Base-by-base conservation (phyloP, 2,329 filamentous ascomycete species). In the Sphaerulina musiva region DNA sequence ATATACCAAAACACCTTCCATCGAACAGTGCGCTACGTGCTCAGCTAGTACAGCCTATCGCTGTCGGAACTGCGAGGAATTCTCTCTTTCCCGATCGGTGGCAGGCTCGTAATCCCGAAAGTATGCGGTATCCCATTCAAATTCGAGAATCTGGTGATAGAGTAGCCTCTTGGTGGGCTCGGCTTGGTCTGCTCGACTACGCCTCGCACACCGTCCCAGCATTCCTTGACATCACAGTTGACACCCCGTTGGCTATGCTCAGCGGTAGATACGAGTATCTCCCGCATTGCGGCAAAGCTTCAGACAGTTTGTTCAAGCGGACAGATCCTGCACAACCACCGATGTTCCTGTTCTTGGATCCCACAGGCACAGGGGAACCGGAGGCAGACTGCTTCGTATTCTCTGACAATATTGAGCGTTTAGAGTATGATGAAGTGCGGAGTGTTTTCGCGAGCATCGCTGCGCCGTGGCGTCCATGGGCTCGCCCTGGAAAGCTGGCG, bases 291-390 rank as follows among this genome's bases (percentile, higher is more conserved):
- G 82, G 81, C 4, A 83, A 78, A 3, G 76, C 82, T 0, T 74
- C 69, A 20, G 72, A 74, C 12, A 76, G 76, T 50, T 65, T 85
- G 20, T 83, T 84, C 65, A 77, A 74, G 60, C 75, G 48, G 12
- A 51, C 26, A 38, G 62, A 47, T 26, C 26, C 23, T 7, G 47
- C 51, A 6, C 55, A 55, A 3, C 50, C 60, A 47, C 63, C 71
- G 1, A 51, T 83, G 0, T 85, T 76, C 59, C 66, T 86, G 2
- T 85, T 84, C 61, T 68, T 82, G 2, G 80, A 86, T 51, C 78
- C 81, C 0, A 69, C 73, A 4, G 74, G 74, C 12, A 71, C 77
- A 36, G 76, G 76, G 0, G 65, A 75, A 29, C 66, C 73, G 0
- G 63, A 70, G 0, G 53, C 75, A 4, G 81, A 85, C 62, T 66